Conservation (phyloP, 2,329 filamentous ascomycete species). For the Rhytidhysteron rufulum region DNA sequence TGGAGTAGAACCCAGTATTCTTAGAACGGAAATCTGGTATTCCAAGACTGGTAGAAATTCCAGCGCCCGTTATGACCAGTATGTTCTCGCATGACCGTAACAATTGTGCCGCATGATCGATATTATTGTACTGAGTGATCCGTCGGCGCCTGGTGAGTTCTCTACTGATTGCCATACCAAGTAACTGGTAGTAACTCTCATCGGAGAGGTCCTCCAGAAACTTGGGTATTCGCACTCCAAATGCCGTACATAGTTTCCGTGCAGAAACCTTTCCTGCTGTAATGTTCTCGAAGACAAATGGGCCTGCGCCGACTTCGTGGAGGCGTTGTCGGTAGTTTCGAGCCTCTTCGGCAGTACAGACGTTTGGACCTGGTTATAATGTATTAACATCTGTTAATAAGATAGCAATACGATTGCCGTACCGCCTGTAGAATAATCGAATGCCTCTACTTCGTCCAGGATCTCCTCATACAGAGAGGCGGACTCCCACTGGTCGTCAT, state of each 20-base stretch:
- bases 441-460: constrained; percentile 10
- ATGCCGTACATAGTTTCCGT: constrained; percentile 81
- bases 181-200: constrained; percentile 68
- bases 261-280: constrained; percentile 64
- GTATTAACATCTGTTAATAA: too few relatives aligned
- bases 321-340: constrained; percentile 65
- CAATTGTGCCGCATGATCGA: constrained; percentile 81
- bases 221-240: constrained; percentile 69
- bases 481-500: constrained; percentile 27
- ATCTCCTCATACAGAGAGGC: constrained; percentile 20
- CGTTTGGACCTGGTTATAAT: constrained; percentile 20
- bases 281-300: constrained; percentile 63
- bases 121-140: constrained; percentile 72
- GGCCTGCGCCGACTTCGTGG: constrained; percentile 69
- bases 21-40: constrained; percentile 97
- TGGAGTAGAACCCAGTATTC: constrained; percentile 85
- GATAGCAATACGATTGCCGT: too few relatives aligned
- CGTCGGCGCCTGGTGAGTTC: constrained; percentile 81
- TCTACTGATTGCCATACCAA: constrained; percentile 73
- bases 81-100: constrained; percentile 75
- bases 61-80: constrained; percentile 89
- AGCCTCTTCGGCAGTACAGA: constrained; percentile 52
- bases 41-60: constrained; percentile 92
- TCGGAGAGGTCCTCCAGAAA: constrained; percentile 73
- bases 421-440: constrained; percentile 6